These are phyloP conservation scores for Carnegiea gigantea DNA, from an alignment of 179 eudicot species.

Conservation along the genomic window DNA sequence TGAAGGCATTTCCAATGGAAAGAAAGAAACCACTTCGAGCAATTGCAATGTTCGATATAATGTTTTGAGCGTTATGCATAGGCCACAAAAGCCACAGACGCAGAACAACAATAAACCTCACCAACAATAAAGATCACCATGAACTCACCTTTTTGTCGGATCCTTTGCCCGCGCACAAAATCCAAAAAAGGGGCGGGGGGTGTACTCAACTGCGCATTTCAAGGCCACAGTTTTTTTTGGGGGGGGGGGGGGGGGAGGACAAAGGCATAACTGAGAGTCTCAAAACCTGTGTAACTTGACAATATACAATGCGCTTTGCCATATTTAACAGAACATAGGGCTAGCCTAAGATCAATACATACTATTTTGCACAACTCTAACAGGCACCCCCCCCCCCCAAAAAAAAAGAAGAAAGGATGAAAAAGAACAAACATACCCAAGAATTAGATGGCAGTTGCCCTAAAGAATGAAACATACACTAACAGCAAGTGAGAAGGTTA, in stretches of 20 bases:
- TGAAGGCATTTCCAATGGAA: too few species aligned
- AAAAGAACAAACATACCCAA: neutral
- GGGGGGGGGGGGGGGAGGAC: neutral
- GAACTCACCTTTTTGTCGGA: too few species aligned
- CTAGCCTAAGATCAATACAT: neutral
- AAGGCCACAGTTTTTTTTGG: neutral
- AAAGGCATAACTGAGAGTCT: neutral
- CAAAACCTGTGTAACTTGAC: neutral
- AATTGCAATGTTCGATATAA: too few species aligned
- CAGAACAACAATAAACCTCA: too few species aligned
- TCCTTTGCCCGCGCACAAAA: too few species aligned
- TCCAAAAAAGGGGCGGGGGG: too few species aligned
- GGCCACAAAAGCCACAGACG: too few species aligned
- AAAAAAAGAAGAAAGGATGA: neutral
- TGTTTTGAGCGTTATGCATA: too few species aligned
- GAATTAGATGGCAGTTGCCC: constrained; percentile 8
- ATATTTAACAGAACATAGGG: neutral
- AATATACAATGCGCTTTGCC: neutral
- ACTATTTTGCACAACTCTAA: neutral
- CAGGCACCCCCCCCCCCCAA: too few species aligned
- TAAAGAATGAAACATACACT: constrained; percentile 30
- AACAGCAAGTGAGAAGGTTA: neutral
- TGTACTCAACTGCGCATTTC: too few species aligned
- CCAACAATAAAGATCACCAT: too few species aligned
- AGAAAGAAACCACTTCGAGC: too few species aligned